These are phyloP conservation scores for Diversispora eburnea DNA, from an alignment of 192 early-diverging fungal species.

Conservation along the genomic window DNA sequence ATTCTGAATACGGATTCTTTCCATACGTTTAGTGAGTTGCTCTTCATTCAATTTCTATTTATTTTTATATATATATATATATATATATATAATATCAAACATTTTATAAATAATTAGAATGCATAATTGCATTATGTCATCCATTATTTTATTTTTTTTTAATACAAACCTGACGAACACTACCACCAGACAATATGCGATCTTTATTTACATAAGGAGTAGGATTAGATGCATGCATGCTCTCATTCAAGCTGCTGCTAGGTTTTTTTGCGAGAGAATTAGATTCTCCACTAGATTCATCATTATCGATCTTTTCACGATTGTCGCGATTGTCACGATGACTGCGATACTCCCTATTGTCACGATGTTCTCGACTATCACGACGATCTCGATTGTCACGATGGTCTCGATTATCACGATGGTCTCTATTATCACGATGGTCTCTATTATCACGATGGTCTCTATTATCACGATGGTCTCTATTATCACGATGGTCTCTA, in stretches of 20 bases:
- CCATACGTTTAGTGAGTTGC: slow-evolving; percentile 1
- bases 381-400: too few relatives aligned
- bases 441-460: too few relatives aligned
- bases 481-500: too few relatives aligned
- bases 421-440: too few relatives aligned
- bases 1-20: slow-evolving; percentile 1
- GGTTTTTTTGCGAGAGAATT: neutral
- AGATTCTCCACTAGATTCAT: neutral
- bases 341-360: too few relatives aligned
- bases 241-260: neutral
- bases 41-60: slow-evolving; percentile 13
- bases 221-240: slow-evolving; percentile 11
- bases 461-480: too few relatives aligned
- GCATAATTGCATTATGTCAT: neutral
- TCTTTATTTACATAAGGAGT: slow-evolving; percentile 22
- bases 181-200: slow-evolving; percentile 7
- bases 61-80: too few relatives aligned
- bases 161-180: neutral
- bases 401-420: too few relatives aligned
- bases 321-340: neutral
- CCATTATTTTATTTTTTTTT: neutral
- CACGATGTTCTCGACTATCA: too few relatives aligned
- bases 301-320: neutral
- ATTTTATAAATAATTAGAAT: neutral
- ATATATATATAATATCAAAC: neutral